Conservation (phyloP, 1,284 basidiomycete species). For the Veloporphyrellus conicus region DNA sequence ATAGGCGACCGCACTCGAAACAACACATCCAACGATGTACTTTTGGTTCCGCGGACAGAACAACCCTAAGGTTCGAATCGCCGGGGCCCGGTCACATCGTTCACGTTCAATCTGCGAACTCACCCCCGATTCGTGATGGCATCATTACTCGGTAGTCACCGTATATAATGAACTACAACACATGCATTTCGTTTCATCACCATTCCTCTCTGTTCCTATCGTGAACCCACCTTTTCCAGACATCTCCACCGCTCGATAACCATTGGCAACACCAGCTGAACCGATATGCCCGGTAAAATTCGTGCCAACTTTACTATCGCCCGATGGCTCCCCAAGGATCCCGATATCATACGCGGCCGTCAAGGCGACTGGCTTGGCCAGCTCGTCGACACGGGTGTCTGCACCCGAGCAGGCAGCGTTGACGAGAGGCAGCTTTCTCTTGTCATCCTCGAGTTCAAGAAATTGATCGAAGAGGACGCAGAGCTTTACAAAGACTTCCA, state of each 20-base stretch:
- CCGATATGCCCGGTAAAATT: constrained; percentile 7
- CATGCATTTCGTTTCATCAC: too few relatives aligned
- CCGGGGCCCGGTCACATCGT: too few relatives aligned
- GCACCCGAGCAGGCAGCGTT: constrained; percentile 7
- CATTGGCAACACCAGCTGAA: neutral
- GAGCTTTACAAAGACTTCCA: constrained; percentile 40
- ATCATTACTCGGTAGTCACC: too few relatives aligned
- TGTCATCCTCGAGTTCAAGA: constrained; percentile 39
- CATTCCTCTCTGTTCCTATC: neutral
- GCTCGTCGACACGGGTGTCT: constrained; percentile 7
- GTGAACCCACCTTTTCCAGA: neutral
- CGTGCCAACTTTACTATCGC: constrained; percentile 4
- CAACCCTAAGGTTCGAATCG: too few relatives aligned
- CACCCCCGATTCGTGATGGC: too few relatives aligned
- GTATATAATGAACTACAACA: too few relatives aligned
- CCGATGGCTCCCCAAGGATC: constrained; percentile 23
- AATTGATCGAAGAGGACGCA: constrained; percentile 39
- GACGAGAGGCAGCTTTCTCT: constrained; percentile 18
- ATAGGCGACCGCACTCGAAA: neutral
- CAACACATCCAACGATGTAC: neutral
- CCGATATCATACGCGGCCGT: constrained; percentile 3
- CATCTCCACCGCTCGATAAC: neutral
- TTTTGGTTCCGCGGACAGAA: neutral
- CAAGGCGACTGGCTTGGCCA: constrained; percentile 7
- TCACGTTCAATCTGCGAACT: too few relatives aligned